Conservation (phyloP, 2,329 filamentous ascomycete genomes). For the Volutella citrinella region DNA sequence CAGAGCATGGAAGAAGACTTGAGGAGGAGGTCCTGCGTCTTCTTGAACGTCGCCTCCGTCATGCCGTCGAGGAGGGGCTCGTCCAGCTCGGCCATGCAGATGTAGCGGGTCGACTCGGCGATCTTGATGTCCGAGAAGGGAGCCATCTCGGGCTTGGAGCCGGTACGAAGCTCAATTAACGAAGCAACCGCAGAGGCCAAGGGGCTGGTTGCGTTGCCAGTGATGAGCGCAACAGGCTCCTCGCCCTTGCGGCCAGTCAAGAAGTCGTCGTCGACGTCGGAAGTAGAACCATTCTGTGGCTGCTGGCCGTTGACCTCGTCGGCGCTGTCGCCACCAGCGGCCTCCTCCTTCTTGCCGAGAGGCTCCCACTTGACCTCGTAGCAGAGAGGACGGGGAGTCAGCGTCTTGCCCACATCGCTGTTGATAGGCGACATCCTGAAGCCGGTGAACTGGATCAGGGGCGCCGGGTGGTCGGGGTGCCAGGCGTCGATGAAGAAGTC, state of each 20-base stretch:
- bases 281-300: not conserved
- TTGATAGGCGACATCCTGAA: conserved; percentile 41
- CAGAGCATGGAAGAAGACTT: conserved; percentile 36
- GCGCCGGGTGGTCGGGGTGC: conserved; percentile 19
- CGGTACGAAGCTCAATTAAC: conserved; percentile 20
- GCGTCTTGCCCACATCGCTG: conserved; percentile 24
- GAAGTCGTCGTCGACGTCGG: conserved; percentile 1
- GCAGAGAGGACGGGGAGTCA: conserved; percentile 32
- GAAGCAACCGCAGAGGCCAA: conserved; percentile 17
- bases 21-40: conserved; percentile 34
- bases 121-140: conserved; percentile 15
- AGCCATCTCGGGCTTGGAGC: conserved; percentile 14
- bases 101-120: conserved; percentile 21
- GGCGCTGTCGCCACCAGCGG: not conserved
- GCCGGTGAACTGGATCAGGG: conserved; percentile 35
- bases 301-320: conserved; percentile 1
- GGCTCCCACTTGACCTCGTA: conserved; percentile 46
- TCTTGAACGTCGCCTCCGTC: conserved; percentile 34
- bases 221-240: conserved; percentile 23
- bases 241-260: no score
- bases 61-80: conserved; percentile 40
- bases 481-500: conserved; percentile 35
- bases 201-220: conserved; percentile 16
- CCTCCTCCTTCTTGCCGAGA: conserved; percentile 11
- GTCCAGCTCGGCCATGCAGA: conserved; percentile 45